Conservation (phyloP, 192 early-diverging fungal genomes). For the Funneliformis geosporum region DNA sequence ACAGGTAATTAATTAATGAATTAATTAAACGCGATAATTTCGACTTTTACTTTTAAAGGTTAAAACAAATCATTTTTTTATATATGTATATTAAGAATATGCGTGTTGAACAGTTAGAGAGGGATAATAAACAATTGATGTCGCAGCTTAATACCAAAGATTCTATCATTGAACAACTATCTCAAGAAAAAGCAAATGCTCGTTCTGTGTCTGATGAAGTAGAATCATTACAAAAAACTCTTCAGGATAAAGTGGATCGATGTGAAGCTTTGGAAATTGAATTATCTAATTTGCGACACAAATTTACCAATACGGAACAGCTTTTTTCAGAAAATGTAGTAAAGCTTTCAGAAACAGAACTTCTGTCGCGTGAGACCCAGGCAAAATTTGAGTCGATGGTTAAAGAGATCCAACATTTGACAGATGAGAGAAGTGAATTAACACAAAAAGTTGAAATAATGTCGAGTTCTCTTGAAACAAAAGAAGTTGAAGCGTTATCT, state of each 20-base stretch:
- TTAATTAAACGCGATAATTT: background rate
- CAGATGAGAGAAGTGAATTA: background rate
- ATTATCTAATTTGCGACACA: slow-evolving; percentile 30
- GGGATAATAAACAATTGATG: slow-evolving; percentile 15
- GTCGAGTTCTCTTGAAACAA: background rate
- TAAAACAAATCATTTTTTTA: background rate
- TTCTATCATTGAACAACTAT: slow-evolving; percentile 32
- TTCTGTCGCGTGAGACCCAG: background rate
- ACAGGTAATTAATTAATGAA: slow-evolving; percentile 18
- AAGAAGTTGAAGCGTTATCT: background rate
- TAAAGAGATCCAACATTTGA: slow-evolving; percentile 5
- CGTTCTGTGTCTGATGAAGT: slow-evolving; percentile 30
- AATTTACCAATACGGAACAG: slow-evolving; percentile 21
- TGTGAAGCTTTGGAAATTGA: slow-evolving; percentile 34
- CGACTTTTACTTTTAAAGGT: background rate
- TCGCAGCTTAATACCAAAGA: slow-evolving; percentile 25
- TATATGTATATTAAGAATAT: slow-evolving; percentile 10
- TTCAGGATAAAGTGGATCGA: slow-evolving; percentile 33
- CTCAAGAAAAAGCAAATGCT: slow-evolving; percentile 28
- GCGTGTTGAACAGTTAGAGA: slow-evolving; percentile 18
- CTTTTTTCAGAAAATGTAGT: slow-evolving; percentile 3
- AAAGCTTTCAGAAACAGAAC: slow-evolving; percentile 7
- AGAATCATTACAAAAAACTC: slow-evolving; percentile 18
- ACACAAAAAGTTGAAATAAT: background rate
- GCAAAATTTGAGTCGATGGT: slow-evolving; percentile 6